phyloP scores from a whole-genome alignment of 495 filamentous ascomycete genomes.

The Hyaloscypha finlandica region DNA sequence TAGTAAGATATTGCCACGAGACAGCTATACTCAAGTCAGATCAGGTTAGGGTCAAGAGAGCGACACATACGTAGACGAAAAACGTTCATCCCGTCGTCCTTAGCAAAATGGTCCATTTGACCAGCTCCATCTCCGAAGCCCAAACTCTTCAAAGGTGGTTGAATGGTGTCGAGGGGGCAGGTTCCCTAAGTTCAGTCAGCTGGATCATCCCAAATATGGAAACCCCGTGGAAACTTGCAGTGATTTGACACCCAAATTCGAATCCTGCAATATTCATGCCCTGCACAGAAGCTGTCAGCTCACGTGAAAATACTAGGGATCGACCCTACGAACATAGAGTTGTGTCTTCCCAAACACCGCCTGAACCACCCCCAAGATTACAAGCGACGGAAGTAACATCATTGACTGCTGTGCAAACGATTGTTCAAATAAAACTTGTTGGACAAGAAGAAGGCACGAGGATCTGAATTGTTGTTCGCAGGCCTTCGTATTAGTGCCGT shows the following conservation, averaged over 20 bases:
- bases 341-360: background rate
- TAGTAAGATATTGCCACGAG: constrained; percentile 56
- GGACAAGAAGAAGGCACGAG: background rate
- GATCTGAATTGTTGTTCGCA: background rate
- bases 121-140: constrained; percentile 40
- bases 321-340: background rate
- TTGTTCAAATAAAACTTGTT: background rate
- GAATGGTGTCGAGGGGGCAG: constrained; percentile 30
- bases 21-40: constrained; percentile 27
- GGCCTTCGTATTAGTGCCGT: background rate
- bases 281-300: background rate
- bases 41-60: background rate
- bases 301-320: background rate
- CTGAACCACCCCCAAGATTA: background rate
- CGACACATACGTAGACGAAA: constrained; percentile 49
- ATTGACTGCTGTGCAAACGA: background rate
- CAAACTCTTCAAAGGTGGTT: constrained; percentile 38
- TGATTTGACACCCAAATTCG: constrained; percentile 22
- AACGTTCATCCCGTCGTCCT: constrained; percentile 52
- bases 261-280: constrained; percentile 25
- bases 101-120: constrained; percentile 60
- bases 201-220: background rate
- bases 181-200: constrained; percentile 42
- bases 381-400: background rate
- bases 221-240: constrained; percentile 7